Conservation (phyloP, 768 basidiomycete genomes). For the Collybia mongolica region DNA sequence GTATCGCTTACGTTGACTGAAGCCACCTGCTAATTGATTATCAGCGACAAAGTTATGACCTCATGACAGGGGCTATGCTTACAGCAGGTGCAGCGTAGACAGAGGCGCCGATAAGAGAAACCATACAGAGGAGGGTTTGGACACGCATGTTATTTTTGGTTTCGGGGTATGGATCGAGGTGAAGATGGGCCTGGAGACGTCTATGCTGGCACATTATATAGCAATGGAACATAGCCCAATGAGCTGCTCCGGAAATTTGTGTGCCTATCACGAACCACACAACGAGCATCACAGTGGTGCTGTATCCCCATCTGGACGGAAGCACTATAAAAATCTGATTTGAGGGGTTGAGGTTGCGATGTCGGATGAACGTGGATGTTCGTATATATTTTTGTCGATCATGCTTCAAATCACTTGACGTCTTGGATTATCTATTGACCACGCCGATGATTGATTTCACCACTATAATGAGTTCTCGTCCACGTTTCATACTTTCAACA, state of each 20-base stretch:
- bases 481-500: not conserved
- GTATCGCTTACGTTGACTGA: conserved; percentile 2
- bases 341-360: not conserved
- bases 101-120: conserved; percentile 9
- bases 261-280: conserved; percentile 18
- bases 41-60: not conserved
- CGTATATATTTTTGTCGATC: conserved; percentile 9
- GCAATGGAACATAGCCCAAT: conserved; percentile 15
- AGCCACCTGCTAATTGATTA: conserved; percentile 2
- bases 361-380: conserved; percentile 1
- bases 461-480: too few relatives aligned
- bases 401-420: conserved; percentile 1
- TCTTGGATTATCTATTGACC: not conserved
- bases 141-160: conserved; percentile 12
- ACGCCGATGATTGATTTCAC: too few relatives aligned
- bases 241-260: conserved; percentile 14
- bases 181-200: conserved; percentile 5
- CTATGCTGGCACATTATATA: conserved; percentile 16
- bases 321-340: conserved; percentile 9
- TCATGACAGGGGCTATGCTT: conserved; percentile 3
- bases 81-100: conserved; percentile 14
- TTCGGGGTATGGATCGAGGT: conserved; percentile 2
- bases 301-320: conserved; percentile 17
- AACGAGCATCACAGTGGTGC: conserved; percentile 12
- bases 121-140: conserved; percentile 7